Percentiles rank a stretch among this genome's conserved stretches.
phyloP scores from a whole-genome alignment of 352 stramenopile species.

The Phytopythium litorale region DNA sequence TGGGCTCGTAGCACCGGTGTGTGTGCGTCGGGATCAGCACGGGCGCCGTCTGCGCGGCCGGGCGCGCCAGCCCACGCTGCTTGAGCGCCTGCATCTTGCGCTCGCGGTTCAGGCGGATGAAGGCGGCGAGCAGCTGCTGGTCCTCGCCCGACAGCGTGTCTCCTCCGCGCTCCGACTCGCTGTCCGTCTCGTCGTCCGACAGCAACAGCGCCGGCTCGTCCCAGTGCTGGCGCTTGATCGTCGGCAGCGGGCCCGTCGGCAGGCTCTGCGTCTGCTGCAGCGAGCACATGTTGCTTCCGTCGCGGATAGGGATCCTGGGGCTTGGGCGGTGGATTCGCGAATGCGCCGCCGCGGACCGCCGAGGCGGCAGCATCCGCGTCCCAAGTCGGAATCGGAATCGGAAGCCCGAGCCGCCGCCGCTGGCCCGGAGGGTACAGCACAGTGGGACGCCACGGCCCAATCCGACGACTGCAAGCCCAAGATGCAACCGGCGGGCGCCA shows the following conservation, averaged over 20 bases:
- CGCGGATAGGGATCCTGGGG: slow-evolving; percentile 5
- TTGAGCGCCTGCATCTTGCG: slow-evolving; percentile 17
- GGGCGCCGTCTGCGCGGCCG: slow-evolving; percentile 15
- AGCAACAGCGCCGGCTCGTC: slow-evolving; percentile 33
- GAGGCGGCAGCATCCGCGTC: too few species aligned
- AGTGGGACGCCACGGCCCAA: slow-evolving; percentile 2
- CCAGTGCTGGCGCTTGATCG: background rate
- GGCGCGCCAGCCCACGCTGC: slow-evolving; percentile 21
- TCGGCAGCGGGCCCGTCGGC: slow-evolving; percentile 13
- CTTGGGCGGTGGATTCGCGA: slow-evolving; percentile 22
- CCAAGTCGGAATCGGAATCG: background rate
- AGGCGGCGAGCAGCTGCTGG: slow-evolving; percentile 40
- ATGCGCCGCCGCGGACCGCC: slow-evolving; percentile 11
- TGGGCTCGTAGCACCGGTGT: slow-evolving; percentile 31
- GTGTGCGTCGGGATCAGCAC: slow-evolving; percentile 38
- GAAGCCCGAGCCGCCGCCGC: background rate
- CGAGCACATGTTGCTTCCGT: slow-evolving; percentile 11
- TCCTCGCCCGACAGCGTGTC: slow-evolving; percentile 41
- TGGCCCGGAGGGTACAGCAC: background rate
- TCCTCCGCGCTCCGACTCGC: slow-evolving; percentile 53
- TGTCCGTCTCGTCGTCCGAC: slow-evolving; percentile 68
- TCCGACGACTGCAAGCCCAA: slow-evolving; percentile 1
- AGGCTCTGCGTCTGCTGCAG: slow-evolving; percentile 39
- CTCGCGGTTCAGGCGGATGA: slow-evolving; percentile 23
- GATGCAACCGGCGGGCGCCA: slow-evolving; percentile 1